A percentile compares a stretch with the other conserved stretches of the same genome.
These are phyloP conservation scores for Quercus cerris DNA, from an alignment of 306 rosid species.

Conservation along the genomic window DNA sequence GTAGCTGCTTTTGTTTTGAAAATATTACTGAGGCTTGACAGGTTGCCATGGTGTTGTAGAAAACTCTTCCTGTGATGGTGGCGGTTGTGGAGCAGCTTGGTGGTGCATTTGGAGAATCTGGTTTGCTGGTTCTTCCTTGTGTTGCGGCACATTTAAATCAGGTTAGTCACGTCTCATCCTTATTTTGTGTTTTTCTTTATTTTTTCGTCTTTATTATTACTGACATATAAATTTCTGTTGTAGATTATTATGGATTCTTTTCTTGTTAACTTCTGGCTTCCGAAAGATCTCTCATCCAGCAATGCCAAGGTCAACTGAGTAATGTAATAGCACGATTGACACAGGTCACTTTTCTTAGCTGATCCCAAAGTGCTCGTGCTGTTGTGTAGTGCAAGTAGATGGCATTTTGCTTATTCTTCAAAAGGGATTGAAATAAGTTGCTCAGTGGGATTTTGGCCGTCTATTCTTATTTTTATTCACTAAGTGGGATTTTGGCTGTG, in stretches of 20 bases:
- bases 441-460: neutral
- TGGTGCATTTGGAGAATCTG: conserved; percentile 84
- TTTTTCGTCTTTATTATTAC: conserved; percentile 11
- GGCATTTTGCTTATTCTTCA: neutral
- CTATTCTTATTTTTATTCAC: no score
- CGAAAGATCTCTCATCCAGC: conserved; percentile 30
- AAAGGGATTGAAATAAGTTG: neutral
- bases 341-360: neutral
- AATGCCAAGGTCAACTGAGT: conserved; percentile 38
- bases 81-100: conserved; percentile 86
- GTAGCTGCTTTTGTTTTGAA: neutral
- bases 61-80: conserved; percentile 94
- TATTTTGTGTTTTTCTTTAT: neutral
- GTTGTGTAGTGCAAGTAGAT: conserved; percentile 8
- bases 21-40: neutral
- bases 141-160: conserved; percentile 90
- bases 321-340: neutral
- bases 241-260: conserved; percentile 70
- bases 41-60: conserved; percentile 41
- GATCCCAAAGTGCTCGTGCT: neutral
- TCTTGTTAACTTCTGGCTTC: conserved; percentile 58
- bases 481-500: neutral
- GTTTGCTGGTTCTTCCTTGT: conserved; percentile 91
- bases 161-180: conserved; percentile 35
- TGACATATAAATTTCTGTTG: conserved; percentile 22